Base-by-base conservation (phyloP, 176 grass and related monocot genomes). In the Bonia amplexicaulis region DNA sequence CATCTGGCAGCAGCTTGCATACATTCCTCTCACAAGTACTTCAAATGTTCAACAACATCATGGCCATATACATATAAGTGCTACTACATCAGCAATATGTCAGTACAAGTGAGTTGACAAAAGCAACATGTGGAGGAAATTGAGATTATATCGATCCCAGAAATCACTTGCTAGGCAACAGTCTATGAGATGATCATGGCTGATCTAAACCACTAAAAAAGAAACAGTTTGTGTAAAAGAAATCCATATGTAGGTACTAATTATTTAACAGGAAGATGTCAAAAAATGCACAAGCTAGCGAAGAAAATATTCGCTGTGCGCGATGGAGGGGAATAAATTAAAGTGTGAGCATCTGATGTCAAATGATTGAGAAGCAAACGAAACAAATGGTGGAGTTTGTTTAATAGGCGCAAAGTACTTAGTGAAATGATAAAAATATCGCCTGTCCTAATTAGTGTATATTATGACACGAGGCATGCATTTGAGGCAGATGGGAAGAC, bases 281-380 rank as follows among this genome's bases (percentile, higher is more conserved):
- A 10, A 58, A 39, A 86, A 82, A 29, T 82, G 78, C 70, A 10
- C 39, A 63, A 65, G 49, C 77, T 44, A 76, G 33, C 64, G 22
- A 85, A 64, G 42, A 12, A 90, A 82, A 78, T 76, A 81, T 85
- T 85, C 20, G 52, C 2, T 76, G 25, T 82, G 35, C 22, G 37
- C 35, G 26, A 63, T 66, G 37, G 20, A 69, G 22, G 8, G 41
- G 88, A 57, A 84, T 79, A 79, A 52, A 74, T 48, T 84, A 87
- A 74, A 87, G 75, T 72, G 42, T 75, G 58, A 74, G 85, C 66
- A 82, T 92, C 66, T 85, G 77, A 71, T 78, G 69, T 70, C 87
- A 90, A 90, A 94, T 92, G 77, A 94, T 92, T 92, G 82, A 87
- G 49, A 88, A 84, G 77, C 66, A 66, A 84, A 89, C 73, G 81